These are phyloP conservation scores for Melastoma malabathricum DNA, from an alignment of 345 rosid species.

Conservation along the genomic window DNA sequence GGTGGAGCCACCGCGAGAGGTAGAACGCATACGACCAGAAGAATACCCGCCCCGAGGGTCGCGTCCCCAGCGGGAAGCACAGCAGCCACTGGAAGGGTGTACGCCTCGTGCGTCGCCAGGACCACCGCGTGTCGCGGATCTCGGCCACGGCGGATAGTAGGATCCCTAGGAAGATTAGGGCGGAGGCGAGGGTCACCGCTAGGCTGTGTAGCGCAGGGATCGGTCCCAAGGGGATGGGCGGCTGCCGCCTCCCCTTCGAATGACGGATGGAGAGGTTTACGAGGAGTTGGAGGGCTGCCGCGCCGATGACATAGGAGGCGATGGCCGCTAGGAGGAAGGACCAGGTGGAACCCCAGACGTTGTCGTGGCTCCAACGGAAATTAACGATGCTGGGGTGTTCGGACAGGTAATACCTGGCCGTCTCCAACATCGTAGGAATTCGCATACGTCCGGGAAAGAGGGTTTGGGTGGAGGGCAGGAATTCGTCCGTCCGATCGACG, in stretches of 20 bases:
- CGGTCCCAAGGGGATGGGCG: conserved; percentile 51
- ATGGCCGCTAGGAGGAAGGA: conserved; percentile 55
- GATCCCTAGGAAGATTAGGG: conserved; percentile 54
- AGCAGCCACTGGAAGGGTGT: conserved; percentile 86
- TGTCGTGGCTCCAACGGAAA: conserved; percentile 76
- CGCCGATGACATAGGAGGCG: conserved; percentile 32
- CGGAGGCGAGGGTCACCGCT: conserved; percentile 38
- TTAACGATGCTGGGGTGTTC: conserved; percentile 69
- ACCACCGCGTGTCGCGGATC: conserved; percentile 82
- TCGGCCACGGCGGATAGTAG: conserved; percentile 66
- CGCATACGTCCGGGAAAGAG: no score
- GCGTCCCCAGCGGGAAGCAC: conserved; percentile 89
- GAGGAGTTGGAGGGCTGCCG: conserved; percentile 40
- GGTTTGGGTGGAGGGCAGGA: no score
- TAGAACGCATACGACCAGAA: conserved; percentile 92
- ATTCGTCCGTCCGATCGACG: no score
- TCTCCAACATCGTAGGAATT: background rate
- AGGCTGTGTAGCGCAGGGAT: conserved; percentile 83
- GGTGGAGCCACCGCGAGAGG: conserved; percentile 75
- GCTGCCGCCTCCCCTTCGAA: conserved; percentile 21
- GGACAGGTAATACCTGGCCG: conserved; percentile 34
- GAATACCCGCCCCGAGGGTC: conserved; percentile 96
- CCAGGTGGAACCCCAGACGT: conserved; percentile 89
- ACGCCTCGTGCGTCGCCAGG: conserved; percentile 47
- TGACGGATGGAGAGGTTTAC: conserved; percentile 29